Evolutionary conservation across 2,329 filamentous ascomycete species (phyloP).

Genomic region (Paramyrothecium roridum): DNA sequence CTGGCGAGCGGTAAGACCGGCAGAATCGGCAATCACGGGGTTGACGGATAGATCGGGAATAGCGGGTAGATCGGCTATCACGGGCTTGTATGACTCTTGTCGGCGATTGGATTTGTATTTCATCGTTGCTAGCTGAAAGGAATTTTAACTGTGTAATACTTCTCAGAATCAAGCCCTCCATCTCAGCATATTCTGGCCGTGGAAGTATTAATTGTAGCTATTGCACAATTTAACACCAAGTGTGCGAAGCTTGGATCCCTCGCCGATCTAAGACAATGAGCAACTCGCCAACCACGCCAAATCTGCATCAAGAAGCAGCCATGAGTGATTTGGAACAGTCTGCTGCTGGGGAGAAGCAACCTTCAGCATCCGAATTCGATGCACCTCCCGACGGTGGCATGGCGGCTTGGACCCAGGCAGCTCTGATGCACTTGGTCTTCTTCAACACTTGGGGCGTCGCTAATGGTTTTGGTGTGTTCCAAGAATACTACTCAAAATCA

Average conservation of each 20-base stretch:
- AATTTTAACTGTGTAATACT: too few species aligned
- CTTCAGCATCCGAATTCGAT: not conserved
- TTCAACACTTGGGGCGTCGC: conserved; percentile 45
- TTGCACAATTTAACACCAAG: too few species aligned
- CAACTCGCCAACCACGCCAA: too few species aligned
- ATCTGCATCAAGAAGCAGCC: not conserved
- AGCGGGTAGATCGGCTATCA: not conserved
- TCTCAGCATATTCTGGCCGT: too few species aligned
- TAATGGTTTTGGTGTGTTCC: conserved; percentile 42
- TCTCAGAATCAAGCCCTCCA: too few species aligned
- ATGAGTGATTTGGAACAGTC: not conserved
- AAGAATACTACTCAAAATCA: conserved; percentile 38
- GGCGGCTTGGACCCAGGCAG: conserved; percentile 26
- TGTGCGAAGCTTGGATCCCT: too few species aligned
- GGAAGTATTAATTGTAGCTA: too few species aligned
- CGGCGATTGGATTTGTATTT: not conserved
- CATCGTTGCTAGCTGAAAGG: too few species aligned
- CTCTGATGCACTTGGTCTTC: conserved; percentile 33
- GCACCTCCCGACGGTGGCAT: conserved; percentile 13
- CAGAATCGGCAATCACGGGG: not conserved
- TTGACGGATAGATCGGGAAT: not conserved
- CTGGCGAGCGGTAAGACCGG: not conserved
- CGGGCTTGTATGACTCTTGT: not conserved
- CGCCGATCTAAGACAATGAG: too few species aligned
- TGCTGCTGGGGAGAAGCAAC: not conserved